phyloP scores from a whole-genome alignment of 2,329 filamentous ascomycete genomes.

The Zymoseptoria ardabiliae region DNA sequence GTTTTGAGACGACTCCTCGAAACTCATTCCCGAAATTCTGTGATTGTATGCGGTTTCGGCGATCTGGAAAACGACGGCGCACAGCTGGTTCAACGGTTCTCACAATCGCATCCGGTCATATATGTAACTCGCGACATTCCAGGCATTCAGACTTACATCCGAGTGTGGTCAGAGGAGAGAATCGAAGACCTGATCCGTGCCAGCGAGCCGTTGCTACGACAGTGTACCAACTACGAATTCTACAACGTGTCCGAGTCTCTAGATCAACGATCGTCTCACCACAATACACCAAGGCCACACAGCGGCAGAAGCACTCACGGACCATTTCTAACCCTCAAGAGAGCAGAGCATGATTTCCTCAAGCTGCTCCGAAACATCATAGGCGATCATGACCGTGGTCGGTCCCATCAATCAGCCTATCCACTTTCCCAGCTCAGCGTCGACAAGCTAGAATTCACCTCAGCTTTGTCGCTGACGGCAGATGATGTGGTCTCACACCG shows the following conservation, averaged over 20 bases:
- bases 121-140: conserved; percentile 59
- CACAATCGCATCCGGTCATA: conserved; percentile 60
- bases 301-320: conserved; percentile 36
- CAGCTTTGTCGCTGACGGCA: conserved; percentile 56
- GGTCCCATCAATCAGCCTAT: conserved; percentile 56
- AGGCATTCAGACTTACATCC: conserved; percentile 57
- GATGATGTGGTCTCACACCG: conserved; percentile 48
- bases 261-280: conserved; percentile 26
- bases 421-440: conserved; percentile 56
- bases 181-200: conserved; percentile 52
- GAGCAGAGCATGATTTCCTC: conserved; percentile 61
- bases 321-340: conserved; percentile 60
- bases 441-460: conserved; percentile 57
- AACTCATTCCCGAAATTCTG: conserved; percentile 52
- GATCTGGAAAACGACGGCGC: conserved; percentile 61
- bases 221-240: conserved; percentile 68
- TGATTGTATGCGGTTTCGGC: conserved; percentile 64
- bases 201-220: conserved; percentile 53
- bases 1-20: conserved; percentile 54
- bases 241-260: conserved; percentile 59
- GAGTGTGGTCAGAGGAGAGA: conserved; percentile 46
- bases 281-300: conserved; percentile 10
- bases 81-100: conserved; percentile 53
- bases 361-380: conserved; percentile 59
- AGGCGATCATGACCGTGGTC: conserved; percentile 44